phyloP scores from a whole-genome alignment of 179 eudicot genomes.

The Vitellaria paradoxa region DNA sequence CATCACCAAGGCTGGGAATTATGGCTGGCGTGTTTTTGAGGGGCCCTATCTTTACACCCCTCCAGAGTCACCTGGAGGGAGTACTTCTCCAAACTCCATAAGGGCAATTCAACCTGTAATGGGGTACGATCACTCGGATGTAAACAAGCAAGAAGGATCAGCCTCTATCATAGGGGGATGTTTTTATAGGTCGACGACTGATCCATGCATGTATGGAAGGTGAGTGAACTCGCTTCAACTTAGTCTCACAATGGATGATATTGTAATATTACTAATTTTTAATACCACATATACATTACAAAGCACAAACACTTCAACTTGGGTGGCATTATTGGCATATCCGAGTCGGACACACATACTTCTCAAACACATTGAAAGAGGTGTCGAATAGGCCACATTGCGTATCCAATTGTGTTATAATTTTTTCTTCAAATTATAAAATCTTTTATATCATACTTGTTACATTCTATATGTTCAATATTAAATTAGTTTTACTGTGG shows the following conservation, averaged over 20 bases:
- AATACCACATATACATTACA: no score
- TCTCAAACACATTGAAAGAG: no score
- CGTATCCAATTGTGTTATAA: no score
- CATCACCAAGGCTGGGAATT: slow-evolving; percentile 72
- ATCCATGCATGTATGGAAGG: slow-evolving; percentile 88
- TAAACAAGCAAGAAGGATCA: slow-evolving; percentile 54
- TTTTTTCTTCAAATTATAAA: no score
- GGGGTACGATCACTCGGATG: slow-evolving; percentile 77
- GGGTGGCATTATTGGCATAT: no score
- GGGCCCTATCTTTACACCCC: slow-evolving; percentile 51
- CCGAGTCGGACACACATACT: no score
- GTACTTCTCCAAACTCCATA: slow-evolving; percentile 56
- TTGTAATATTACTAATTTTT: neutral
- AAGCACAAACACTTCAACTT: no score
- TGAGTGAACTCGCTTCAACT: slow-evolving; percentile 22
- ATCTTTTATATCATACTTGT: no score
- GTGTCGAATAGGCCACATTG: no score
- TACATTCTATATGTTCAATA: no score
- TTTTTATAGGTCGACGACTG: slow-evolving; percentile 66
- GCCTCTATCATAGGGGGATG: slow-evolving; percentile 82
- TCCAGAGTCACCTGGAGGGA: slow-evolving; percentile 55
- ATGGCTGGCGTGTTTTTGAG: slow-evolving; percentile 80
- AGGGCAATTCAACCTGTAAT: slow-evolving; percentile 63
- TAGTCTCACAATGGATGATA: neutral
- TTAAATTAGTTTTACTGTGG: no score